Base-by-base conservation (phyloP, 257 asterid species). In the Avicennia marina region DNA sequence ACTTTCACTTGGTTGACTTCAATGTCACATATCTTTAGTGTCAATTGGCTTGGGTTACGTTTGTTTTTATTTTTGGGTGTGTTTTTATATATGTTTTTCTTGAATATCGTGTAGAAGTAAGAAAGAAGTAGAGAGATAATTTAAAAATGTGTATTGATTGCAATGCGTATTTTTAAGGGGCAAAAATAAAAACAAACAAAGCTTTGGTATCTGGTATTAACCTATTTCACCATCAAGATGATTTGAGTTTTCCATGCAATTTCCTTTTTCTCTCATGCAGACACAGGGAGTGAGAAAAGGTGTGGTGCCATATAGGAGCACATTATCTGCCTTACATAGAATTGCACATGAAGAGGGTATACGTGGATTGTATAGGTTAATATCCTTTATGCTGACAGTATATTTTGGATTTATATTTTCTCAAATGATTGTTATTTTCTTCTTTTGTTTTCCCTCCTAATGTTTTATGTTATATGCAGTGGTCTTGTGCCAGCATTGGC, bases 401-500 rank as follows among this genome's bases (percentile, higher is more conserved):
- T 34, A 4, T 11, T 2, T 34, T 5, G 41, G 41, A 4, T 4
- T 2, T 2, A 4, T 34, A 5, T 34, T 7, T 58, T 17, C 15
- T 52, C 27, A 27, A 34, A 19, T 33, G 29, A 17, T 60, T 58
- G 42, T 32, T 67, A 47, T 22, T 42, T 22, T 49, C 13, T 15
- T 36, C 13, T 52, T 27, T 60, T 36, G 41, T 34, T 34, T 34
- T 11, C 41, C 7, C 7, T 29, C 33, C 33, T 60, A 25, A 53
- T 60, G 54, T 49, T 72, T 39, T 59, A 34, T 60, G 43, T 68
- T 46, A 39, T 63, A 62, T 62, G 72, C 89, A 90, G 98, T 69
- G 98, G 98, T 73, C 94, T 91, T 48, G 95, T 91, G 72, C 96
- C 96, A 20, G 96, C 96, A 64, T 77, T 91, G 79, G 96, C 94